Conservation (phyloP, 106 monocot species). For the Alisma plantagoaquatica region DNA sequence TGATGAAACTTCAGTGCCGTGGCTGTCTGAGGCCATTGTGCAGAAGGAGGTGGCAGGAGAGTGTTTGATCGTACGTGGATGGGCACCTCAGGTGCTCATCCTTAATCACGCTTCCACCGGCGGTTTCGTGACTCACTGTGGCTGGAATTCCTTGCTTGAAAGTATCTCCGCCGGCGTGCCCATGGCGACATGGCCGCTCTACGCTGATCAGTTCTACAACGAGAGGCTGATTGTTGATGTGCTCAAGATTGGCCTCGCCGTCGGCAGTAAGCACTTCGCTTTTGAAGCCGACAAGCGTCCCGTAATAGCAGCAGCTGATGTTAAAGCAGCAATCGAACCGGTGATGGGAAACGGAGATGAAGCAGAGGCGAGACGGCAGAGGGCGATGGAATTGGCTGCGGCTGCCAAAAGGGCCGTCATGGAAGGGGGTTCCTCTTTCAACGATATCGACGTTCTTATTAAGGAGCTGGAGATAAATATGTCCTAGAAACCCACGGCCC, state of each 20-base stretch:
- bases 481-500: no score
- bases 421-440: background rate
- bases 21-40: background rate
- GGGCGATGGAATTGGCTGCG: background rate
- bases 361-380: background rate
- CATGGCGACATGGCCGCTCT: slow-evolving; percentile 9
- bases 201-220: no score
- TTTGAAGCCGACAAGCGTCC: background rate
- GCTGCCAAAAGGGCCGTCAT: background rate
- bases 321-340: background rate
- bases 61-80: no score
- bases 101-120: no score
- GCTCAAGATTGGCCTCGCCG: slow-evolving; percentile 8
- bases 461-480: no score
- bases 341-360: background rate
- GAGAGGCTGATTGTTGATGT: no score
- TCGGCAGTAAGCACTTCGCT: background rate
- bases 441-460: background rate
- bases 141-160: slow-evolving; percentile 2
- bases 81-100: no score
- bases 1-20: slow-evolving; percentile 1
- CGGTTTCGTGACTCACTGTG: no score
- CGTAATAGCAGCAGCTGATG: no score
- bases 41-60: background rate
- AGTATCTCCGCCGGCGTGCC: slow-evolving; percentile 12